Evolutionary conservation across 2,329 filamentous ascomycete genomes (phyloP).

Genomic region (Knoxdaviesia proteae): DNA sequence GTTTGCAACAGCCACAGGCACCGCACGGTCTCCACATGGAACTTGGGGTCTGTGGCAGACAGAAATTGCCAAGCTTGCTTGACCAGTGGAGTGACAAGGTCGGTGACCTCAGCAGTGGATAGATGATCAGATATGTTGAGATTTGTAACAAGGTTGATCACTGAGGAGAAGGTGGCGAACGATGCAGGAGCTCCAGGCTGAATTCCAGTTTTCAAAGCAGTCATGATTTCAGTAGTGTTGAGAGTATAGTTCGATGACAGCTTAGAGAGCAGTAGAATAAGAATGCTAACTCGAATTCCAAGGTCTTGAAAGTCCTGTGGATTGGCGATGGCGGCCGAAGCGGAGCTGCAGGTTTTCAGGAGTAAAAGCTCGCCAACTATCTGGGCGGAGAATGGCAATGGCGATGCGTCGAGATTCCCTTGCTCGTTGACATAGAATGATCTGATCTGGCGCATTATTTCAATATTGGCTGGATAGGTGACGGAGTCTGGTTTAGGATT

Average conservation of each 20-base stretch:
- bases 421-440: slow-evolving; percentile 51
- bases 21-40: slow-evolving; percentile 80
- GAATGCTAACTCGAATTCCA: slow-evolving; percentile 34
- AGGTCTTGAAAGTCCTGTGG: slow-evolving; percentile 23
- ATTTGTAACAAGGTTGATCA: slow-evolving; percentile 35
- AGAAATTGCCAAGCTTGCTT: slow-evolving; percentile 60
- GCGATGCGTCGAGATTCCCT: slow-evolving; percentile 41
- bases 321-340: slow-evolving; percentile 24
- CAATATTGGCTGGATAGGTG: slow-evolving; percentile 22
- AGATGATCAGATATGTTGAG: slow-evolving; percentile 34
- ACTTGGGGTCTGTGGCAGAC: slow-evolving; percentile 67
- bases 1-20: slow-evolving; percentile 72
- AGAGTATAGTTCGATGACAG: slow-evolving; percentile 19
- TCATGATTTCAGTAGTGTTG: slow-evolving; percentile 25
- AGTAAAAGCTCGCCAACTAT: slow-evolving; percentile 39
- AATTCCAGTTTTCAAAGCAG: slow-evolving; percentile 28
- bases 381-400: slow-evolving; percentile 35
- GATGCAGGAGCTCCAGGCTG: slow-evolving; percentile 16
- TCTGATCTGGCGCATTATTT: slow-evolving; percentile 38
- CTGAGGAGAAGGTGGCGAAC: slow-evolving; percentile 36
- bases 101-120: slow-evolving; percentile 28
- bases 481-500: slow-evolving; percentile 4
- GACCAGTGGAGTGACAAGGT: slow-evolving; percentile 47
- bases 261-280: slow-evolving; percentile 37
- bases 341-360: slow-evolving; percentile 32